Evolutionary conservation across 805 yeast species (phyloP).

Genomic region (Hanseniaspora pseudoguilliermondii): DNA sequence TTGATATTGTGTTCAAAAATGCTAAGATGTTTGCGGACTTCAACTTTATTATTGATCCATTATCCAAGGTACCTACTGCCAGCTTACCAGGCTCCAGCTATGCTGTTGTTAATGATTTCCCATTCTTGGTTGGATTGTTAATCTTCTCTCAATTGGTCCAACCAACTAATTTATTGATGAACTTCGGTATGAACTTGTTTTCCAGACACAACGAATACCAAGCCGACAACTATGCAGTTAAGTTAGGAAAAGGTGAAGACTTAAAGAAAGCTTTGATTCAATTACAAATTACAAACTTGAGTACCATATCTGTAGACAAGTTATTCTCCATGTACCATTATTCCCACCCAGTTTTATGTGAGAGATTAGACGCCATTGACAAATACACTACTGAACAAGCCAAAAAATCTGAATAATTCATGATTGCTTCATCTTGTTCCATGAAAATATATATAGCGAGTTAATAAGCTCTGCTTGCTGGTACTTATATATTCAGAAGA

Average conservation of each 20-base stretch:
- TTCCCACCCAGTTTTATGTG: conserved; percentile 85
- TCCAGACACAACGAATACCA: conserved; percentile 85
- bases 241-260: conserved; percentile 55
- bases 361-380: conserved; percentile 69
- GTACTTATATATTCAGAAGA: background rate
- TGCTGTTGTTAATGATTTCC: conserved; percentile 36
- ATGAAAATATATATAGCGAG: background rate
- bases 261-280: conserved; percentile 62
- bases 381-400: conserved; percentile 12
- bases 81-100: conserved; percentile 11
- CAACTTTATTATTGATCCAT: conserved; percentile 42
- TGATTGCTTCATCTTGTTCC: background rate
- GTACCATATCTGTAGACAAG: conserved; percentile 82
- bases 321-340: conserved; percentile 77
- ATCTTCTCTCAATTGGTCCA: conserved; percentile 65
- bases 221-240: conserved; percentile 79
- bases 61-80: conserved; percentile 8
- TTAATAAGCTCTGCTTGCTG: background rate
- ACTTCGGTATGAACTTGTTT: conserved; percentile 53
- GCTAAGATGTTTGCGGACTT: conserved; percentile 62
- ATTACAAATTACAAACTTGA: conserved; percentile 66
- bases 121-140: conserved; percentile 68
- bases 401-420: conserved; percentile 11
- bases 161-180: conserved; percentile 60
- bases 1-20: conserved; percentile 72